Conservation (phyloP, 306 rosid species). For the Oxytropis ochrocephala region DNA sequence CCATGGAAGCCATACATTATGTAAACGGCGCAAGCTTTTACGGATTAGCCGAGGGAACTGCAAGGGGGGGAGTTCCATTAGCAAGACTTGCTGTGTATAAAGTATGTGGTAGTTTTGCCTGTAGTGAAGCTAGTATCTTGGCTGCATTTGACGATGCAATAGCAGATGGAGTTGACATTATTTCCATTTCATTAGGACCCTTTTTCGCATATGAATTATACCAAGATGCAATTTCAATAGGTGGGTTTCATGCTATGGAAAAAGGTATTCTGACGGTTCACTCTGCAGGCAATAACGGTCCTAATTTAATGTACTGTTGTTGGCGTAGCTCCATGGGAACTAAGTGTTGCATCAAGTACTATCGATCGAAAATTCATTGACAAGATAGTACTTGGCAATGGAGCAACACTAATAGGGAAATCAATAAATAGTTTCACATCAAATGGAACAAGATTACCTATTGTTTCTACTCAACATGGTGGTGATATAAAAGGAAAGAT, state of each 20-base stretch:
- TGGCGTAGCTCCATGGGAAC: not conserved
- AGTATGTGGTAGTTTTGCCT: not conserved
- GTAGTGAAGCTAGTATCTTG: not conserved
- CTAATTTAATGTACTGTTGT: fast-evolving
- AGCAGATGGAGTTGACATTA: slow-evolving; percentile 38
- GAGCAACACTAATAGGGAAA: not conserved
- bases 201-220: fast-evolving
- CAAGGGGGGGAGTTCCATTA: slow-evolving; percentile 25
- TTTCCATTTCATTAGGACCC: not conserved
- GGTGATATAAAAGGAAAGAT: not conserved
- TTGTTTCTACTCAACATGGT: not conserved
- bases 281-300: not conserved
- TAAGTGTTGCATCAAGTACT: not conserved
- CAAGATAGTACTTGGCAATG: not conserved
- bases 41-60: slow-evolving; percentile 2
- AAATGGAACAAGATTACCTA: not conserved
- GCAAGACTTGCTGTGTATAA: slow-evolving; percentile 20
- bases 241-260: slow-evolving; percentile 6
- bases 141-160: slow-evolving; percentile 20
- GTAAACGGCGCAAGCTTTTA: not conserved
- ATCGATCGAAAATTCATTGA: not conserved
- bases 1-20: slow-evolving; percentile 23
- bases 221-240: not conserved
- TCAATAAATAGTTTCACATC: not conserved
- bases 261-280: not conserved